Evolutionary conservation across 805 yeast genomes (phyloP).

Genomic region (Kregervanrija fluxuum): DNA sequence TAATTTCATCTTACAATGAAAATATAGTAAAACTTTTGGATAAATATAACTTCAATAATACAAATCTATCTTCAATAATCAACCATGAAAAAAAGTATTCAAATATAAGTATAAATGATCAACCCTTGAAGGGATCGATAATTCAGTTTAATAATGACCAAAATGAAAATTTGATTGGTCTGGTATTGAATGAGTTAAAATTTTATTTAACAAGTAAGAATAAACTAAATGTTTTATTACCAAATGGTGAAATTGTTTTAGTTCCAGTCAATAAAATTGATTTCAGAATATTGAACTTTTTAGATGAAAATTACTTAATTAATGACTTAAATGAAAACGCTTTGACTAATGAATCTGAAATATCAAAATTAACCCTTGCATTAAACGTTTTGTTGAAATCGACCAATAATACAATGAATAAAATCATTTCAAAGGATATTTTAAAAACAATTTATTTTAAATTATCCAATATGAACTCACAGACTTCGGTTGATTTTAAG

Average conservation of each 20-base stretch:
- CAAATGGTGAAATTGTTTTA: constrained; percentile 44
- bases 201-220: constrained; percentile 3
- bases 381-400: constrained; percentile 9
- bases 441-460: constrained; percentile 5
- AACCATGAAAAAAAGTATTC: constrained; percentile 1
- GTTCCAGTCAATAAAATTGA: constrained; percentile 42
- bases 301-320: neutral
- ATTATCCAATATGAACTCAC: constrained; percentile 8
- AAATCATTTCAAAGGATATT: constrained; percentile 4
- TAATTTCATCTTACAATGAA: neutral
- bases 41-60: neutral
- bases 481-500: constrained; percentile 7
- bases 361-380: constrained; percentile 2
- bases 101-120: neutral
- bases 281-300: constrained; percentile 11
- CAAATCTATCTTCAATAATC: neutral
- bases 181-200: constrained; percentile 10
- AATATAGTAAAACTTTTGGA: neutral
- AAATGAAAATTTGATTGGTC: constrained; percentile 4
- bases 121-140: constrained; percentile 11
- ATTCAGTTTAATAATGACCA: constrained; percentile 6
- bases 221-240: constrained; percentile 7
- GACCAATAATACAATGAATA: constrained; percentile 1
- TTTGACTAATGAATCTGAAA: neutral
- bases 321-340: neutral